A percentile compares a stretch with the other conserved stretches of the same genome.
These are phyloP conservation scores for Mycena sanguinolenta DNA, from an alignment of 768 basidiomycete genomes.

Conservation along the genomic window DNA sequence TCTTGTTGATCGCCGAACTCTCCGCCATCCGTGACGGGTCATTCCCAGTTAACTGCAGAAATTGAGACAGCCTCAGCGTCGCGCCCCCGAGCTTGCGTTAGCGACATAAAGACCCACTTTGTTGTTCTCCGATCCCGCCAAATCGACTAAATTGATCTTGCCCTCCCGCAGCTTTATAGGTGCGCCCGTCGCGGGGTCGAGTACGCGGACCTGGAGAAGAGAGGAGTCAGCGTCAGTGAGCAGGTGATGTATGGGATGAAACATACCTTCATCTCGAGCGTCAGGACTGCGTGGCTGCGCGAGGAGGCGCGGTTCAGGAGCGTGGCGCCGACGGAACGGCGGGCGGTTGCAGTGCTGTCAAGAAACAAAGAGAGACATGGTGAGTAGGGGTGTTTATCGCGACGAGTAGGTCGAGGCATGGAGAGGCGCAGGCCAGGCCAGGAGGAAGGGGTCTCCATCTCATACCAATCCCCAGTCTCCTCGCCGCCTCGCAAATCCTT, in stretches of 20 bases:
- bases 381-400: too few relatives aligned
- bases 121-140: constrained; percentile 94
- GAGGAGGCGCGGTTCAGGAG: constrained; percentile 89
- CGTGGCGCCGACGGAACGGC: constrained; percentile 88
- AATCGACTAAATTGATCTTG: constrained; percentile 89
- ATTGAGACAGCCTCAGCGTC: neutral
- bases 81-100: too few relatives aligned
- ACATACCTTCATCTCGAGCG: constrained; percentile 67
- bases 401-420: neutral
- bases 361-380: constrained; percentile 9
- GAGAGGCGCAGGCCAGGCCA: too few relatives aligned
- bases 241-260: too few relatives aligned
- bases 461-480: too few relatives aligned
- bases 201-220: neutral
- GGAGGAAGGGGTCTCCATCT: too few relatives aligned
- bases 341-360: constrained; percentile 74
- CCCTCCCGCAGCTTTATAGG: constrained; percentile 50
- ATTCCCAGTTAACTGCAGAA: constrained; percentile 79
- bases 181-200: constrained; percentile 1
- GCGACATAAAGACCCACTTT: too few relatives aligned
- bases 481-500: too few relatives aligned
- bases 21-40: constrained; percentile 90
- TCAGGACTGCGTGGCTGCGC: constrained; percentile 89
- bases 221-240: too few relatives aligned
- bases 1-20: constrained; percentile 91